Base-by-base conservation (phyloP, 2,329 filamentous ascomycete genomes). In the Myotisia sp. region DNA sequence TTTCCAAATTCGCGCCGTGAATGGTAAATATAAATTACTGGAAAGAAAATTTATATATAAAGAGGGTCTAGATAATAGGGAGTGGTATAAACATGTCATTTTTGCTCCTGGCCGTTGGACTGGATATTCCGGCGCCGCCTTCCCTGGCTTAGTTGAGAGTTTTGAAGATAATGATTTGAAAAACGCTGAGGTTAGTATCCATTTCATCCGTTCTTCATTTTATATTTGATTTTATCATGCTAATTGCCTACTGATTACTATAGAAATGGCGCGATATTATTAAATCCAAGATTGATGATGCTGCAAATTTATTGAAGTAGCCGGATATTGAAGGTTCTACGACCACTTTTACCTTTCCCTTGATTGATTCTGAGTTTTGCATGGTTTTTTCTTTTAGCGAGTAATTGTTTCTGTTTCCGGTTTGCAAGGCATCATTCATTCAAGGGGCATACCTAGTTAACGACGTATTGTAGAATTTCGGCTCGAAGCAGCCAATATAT, bases 41-140 rank as follows among this genome's bases (percentile, higher is more conserved):
- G 87, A 95, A 55, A 68, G 85, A 10, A 66, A 76, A 33, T 93
- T 94, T 56, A 48, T 94, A 42, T 79, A 83, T 47, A 59, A 72
- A 3, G 65, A 69, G 3, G 87, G 87, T 1, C 59, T 95, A 13
- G 86, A 93, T 52, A 74, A 74, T 1, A 65, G 87, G 39, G 63
- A 64, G 16, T 94, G 85, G 85, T 95, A 87, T 63, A 94, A 94
- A 62, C 87, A 94, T 49, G 79, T 93, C 2, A 79, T 94, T 1
- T 94, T 92, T 57, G 86, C 86, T 1, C 86, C 86, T 0, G 86
- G 86, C 0, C 55, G 87, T 30, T 92, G 85, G 84, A 93, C 84
- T 0, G 86, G 86, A 0, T 94, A 94, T 55, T 65, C 84, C 0
- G 86, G 85, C 3, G 74, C 69, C 3, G 75, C 73, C 6, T 78